Evolutionary conservation across 202 grass and related monocot genomes (phyloP).

Genomic region (Panicum hallii): DNA sequence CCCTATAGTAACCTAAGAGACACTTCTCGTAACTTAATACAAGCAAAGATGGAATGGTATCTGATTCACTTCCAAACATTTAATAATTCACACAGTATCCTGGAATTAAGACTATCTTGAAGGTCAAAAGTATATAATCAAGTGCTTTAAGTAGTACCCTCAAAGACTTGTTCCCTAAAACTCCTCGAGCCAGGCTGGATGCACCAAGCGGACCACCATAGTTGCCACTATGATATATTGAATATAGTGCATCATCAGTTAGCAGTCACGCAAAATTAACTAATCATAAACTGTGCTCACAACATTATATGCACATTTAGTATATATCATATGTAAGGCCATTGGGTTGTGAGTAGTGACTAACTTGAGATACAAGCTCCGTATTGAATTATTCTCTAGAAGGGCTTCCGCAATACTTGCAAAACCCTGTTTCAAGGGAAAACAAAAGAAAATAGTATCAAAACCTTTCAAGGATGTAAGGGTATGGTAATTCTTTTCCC

Average conservation of each 20-base stretch:
- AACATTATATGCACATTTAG: conserved; percentile 30
- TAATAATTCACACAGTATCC: conserved; percentile 3
- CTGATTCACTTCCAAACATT: conserved; percentile 20
- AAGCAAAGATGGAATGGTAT: conserved; percentile 23
- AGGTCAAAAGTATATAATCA: conserved; percentile 38
- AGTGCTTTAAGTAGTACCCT: conserved; percentile 65
- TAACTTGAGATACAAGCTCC: conserved; percentile 97
- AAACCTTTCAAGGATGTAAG: conserved; percentile 34
- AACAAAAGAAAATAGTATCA: conserved; percentile 26
- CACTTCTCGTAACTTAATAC: not conserved
- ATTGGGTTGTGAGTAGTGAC: conserved; percentile 40
- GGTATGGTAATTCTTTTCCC: conserved; percentile 17
- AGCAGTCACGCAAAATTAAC: conserved; percentile 25
- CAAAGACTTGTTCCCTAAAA: conserved; percentile 91
- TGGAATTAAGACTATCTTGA: not conserved
- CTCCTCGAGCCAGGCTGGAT: conserved; percentile 81
- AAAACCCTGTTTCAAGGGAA: conserved; percentile 76
- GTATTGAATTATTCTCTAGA: conserved; percentile 86
- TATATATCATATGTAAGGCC: conserved; percentile 41
- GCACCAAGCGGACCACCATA: conserved; percentile 96
- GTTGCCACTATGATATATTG: conserved; percentile 77
- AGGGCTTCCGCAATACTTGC: conserved; percentile 90
- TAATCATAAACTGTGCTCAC: conserved; percentile 15
- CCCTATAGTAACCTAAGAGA: conserved; percentile 21
- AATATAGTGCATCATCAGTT: conserved; percentile 28